Evolutionary conservation across 306 rosid species (phyloP).

Genomic region (Quercus suber): DNA sequence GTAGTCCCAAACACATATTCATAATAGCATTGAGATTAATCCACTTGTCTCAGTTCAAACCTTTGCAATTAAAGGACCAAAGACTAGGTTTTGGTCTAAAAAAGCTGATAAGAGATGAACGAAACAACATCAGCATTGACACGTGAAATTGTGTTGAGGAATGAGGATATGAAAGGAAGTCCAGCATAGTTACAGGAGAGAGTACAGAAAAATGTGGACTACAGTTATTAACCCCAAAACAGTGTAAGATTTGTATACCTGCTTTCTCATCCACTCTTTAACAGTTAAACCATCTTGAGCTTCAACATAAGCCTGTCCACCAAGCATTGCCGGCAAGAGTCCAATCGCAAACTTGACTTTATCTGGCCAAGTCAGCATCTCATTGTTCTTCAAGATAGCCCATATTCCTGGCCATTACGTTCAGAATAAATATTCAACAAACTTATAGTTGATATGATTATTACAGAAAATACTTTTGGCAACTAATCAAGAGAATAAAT

Average conservation of each 20-base stretch:
- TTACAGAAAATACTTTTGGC: not conserved
- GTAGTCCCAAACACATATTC: too few relatives aligned
- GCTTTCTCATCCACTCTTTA: constrained; percentile 92
- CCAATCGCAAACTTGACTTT: constrained; percentile 95
- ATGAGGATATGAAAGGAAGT: too few relatives aligned
- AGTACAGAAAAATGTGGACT: too few relatives aligned
- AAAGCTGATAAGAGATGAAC: too few relatives aligned
- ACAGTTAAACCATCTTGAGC: constrained; percentile 89
- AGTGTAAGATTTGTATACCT: constrained; percentile 38
- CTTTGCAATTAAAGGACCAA: too few relatives aligned
- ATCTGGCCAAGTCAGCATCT: constrained; percentile 98
- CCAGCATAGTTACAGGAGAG: too few relatives aligned
- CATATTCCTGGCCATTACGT: constrained; percentile 66
- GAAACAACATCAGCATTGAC: too few relatives aligned
- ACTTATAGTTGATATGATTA: not conserved
- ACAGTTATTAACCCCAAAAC: too few relatives aligned
- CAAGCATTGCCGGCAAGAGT: constrained; percentile 92
- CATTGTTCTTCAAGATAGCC: constrained; percentile 94
- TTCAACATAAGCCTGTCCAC: constrained; percentile 92
- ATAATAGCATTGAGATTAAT: too few relatives aligned
- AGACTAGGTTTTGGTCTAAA: too few relatives aligned
- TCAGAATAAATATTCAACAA: constrained; percentile 6
- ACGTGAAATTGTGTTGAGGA: too few relatives aligned
- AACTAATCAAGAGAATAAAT: not conserved
- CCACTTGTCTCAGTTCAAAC: too few relatives aligned